Base-by-base conservation (phyloP, 331 rosid genomes). In the Malus hybrid region DNA sequence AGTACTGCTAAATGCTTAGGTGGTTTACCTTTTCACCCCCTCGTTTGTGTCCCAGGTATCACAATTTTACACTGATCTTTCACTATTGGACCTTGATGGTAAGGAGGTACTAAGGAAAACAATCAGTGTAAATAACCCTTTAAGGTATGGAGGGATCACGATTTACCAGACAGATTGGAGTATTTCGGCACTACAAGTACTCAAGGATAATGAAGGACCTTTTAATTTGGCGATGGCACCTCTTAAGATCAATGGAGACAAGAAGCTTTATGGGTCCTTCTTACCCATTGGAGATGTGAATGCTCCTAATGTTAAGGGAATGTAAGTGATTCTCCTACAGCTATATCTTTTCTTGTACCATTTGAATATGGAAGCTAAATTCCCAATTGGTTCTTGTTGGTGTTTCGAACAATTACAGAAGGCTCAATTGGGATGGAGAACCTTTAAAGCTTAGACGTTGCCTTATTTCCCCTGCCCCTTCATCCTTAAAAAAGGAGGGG, bases 101-200 rank as follows among this genome's bases (percentile, higher is more conserved):
- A 92, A 91, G 82, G 99, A 94, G 81, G 87, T 91, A 55, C 77
- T 90, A 84, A 84, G 96, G 86, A 94, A 94, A 79, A 94, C 97
- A 46, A 91, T 94, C 53, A 91, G 93, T 58, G 97, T 94, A 66
- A 94, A 94, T 81, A 88, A 90, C 82, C 98, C 98, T 53, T 87
- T 91, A 85, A 76, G 98, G 70, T 94, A 83, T 70, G 95, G 74
- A 58, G 97, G 96, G 7, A 75, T 94, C 75, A 94, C 98, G 30
- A 89, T 94, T 76, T 94, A 91, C 84, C 98, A 91, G 82, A 94
- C 99, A 13, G 97, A 94, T 78, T 94, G 98, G 98, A 87, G 97
- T 77, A 76, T 91, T 79, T 88, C 96, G 1, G 89, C 98, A 9
- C 81, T 94, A 68, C 98, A 94, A 86, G 71, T 94, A 73, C 89